Evolutionary conservation across 1,284 basidiomycete species (phyloP).

Genomic region (Meira nashicola): DNA sequence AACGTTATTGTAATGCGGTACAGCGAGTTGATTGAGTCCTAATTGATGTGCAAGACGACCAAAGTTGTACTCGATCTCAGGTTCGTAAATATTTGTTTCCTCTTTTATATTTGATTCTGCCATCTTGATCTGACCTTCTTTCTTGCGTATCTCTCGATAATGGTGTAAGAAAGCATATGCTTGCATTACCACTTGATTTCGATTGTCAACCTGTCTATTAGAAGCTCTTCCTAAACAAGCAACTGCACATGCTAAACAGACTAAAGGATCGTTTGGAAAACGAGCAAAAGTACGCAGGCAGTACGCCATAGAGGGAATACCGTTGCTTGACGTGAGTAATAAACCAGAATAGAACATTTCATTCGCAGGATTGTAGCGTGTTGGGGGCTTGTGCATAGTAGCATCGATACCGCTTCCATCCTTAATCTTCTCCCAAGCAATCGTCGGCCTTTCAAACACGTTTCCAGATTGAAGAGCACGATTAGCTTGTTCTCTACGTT

Average conservation of each 20-base stretch:
- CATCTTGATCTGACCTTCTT: background rate
- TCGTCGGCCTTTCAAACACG: background rate
- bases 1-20: conserved; percentile 34
- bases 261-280: conserved; percentile 74
- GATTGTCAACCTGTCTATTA: conserved; percentile 89
- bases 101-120: conserved; percentile 12
- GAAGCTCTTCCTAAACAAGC: conserved; percentile 81
- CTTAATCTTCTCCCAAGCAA: background rate
- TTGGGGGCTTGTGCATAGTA: conserved; percentile 20
- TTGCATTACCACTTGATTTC: conserved; percentile 63
- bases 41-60: conserved; percentile 85
- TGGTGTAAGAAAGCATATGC: conserved; percentile 28
- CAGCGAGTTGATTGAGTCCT: conserved; percentile 39
- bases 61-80: conserved; percentile 83
- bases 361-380: conserved; percentile 59
- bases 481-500: background rate
- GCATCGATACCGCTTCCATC: background rate
- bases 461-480: background rate
- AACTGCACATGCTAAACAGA: conserved; percentile 75
- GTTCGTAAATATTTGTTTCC: background rate
- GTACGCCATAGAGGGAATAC: conserved; percentile 85
- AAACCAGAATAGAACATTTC: conserved; percentile 81
- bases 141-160: conserved; percentile 19
- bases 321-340: conserved; percentile 76
- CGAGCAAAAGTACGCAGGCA: conserved; percentile 80